A percentile compares a stretch with the other conserved stretches of the same genome.
Conservation (phyloP, 495 filamentous ascomycete genomes). For the Penicillium paradoxum region DNA sequence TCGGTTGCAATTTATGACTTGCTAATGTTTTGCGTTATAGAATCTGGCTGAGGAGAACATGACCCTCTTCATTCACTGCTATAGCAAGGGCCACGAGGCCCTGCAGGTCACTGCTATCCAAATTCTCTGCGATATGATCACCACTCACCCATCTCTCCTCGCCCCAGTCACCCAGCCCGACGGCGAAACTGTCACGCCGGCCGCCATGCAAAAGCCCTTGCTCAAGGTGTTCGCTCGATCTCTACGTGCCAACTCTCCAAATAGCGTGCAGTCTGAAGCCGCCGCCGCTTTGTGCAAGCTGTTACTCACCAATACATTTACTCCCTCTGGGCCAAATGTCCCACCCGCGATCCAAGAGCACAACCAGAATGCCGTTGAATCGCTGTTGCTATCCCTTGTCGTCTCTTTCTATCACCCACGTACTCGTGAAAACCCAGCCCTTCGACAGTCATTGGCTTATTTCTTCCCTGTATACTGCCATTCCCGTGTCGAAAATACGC, state of each 20-base stretch:
- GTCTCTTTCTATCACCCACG: conserved; percentile 88
- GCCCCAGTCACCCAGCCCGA: conserved; percentile 39
- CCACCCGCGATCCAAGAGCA: conserved; percentile 45
- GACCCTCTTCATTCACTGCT: conserved; percentile 91
- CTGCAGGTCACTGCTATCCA: conserved; percentile 86
- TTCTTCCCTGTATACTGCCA: conserved; percentile 96
- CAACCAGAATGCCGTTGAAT: conserved; percentile 43
- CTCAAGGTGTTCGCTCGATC: conserved; percentile 75
- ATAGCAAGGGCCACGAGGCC: conserved; percentile 82
- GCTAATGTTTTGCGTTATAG: conserved; percentile 26
- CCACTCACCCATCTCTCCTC: conserved; percentile 76
- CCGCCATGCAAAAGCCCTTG: conserved; percentile 53
- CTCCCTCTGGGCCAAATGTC: conserved; percentile 39
- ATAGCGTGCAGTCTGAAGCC: conserved; percentile 75
- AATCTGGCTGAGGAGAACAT: conserved; percentile 90
- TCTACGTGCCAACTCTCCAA: conserved; percentile 61
- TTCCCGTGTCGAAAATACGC: conserved; percentile 70
- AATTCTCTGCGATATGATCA: conserved; percentile 90
- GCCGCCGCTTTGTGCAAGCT: conserved; percentile 80
- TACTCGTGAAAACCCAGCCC: conserved; percentile 74
- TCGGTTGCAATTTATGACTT: not conserved
- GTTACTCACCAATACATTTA: conserved; percentile 58
- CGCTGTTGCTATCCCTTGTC: conserved; percentile 76
- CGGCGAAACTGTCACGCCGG: conserved; percentile 36
- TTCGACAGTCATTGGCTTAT: conserved; percentile 86